A percentile compares a stretch with the other conserved stretches of the same genome.
Evolutionary conservation across 768 basidiomycete species (phyloP).

Genomic region (Auriscalpium vulgare): DNA sequence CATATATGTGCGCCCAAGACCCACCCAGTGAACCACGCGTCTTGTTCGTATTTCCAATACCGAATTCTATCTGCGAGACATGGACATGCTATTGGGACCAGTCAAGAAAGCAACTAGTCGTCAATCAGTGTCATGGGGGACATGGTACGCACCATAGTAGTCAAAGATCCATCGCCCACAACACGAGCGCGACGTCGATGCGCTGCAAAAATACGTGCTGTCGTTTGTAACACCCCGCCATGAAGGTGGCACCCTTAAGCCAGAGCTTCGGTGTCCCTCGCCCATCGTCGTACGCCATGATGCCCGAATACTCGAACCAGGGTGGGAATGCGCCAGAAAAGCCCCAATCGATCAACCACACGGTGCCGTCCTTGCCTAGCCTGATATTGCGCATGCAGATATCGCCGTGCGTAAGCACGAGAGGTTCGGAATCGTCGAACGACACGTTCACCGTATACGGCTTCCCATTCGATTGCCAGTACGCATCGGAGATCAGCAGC

Average conservation of each 20-base stretch:
- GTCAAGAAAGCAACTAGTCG: too few species aligned
- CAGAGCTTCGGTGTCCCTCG: neutral
- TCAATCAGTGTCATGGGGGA: too few species aligned
- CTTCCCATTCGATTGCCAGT: neutral
- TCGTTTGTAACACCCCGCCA: neutral
- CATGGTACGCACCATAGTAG: too few species aligned
- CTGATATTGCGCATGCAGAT: slow-evolving; percentile 13
- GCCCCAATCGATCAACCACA: slow-evolving; percentile 19
- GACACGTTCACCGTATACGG: too few species aligned
- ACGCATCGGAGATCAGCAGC: neutral
- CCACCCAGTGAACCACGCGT: too few species aligned
- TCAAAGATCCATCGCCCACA: neutral
- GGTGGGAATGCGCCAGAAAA: slow-evolving; percentile 13
- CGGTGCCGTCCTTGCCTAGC: slow-evolving; percentile 7
- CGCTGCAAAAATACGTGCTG: neutral
- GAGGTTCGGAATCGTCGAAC: slow-evolving; percentile 12
- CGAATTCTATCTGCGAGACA: too few species aligned
- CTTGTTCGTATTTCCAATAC: too few species aligned
- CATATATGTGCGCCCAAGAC: too few species aligned
- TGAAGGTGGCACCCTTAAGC: neutral
- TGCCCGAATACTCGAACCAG: slow-evolving; percentile 10
- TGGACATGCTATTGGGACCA: too few species aligned
- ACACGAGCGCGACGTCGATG: neutral
- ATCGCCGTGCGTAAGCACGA: slow-evolving; percentile 17
- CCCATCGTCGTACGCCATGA: neutral